These are phyloP conservation scores for Prosopis cineraria DNA, from an alignment of 306 rosid genomes.

Conservation along the genomic window DNA sequence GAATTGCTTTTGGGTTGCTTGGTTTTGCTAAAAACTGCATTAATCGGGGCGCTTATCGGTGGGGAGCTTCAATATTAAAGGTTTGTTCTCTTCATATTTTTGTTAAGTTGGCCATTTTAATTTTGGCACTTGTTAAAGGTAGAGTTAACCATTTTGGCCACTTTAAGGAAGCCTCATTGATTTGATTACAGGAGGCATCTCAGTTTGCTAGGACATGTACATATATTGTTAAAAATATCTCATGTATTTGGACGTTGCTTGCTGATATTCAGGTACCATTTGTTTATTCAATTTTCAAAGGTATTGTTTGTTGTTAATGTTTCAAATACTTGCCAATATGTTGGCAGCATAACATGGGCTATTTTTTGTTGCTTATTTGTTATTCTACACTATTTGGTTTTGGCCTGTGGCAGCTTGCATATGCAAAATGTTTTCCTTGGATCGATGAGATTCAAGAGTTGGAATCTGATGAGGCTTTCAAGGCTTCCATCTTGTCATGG, in stretches of 20 bases:
- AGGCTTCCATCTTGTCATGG: conserved; percentile 77
- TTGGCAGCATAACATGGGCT: conserved; percentile 18
- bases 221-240: conserved; percentile 58
- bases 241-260: conserved; percentile 81
- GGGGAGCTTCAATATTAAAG: conserved; percentile 84
- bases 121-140: conserved; percentile 17
- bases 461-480: conserved; percentile 59
- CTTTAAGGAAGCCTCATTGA: conserved; percentile 24
- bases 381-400: conserved; percentile 33
- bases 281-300: conserved; percentile 12
- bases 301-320: conserved; percentile 22
- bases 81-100: conserved; percentile 45
- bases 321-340: conserved; percentile 5
- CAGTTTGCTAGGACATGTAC: conserved; percentile 61
- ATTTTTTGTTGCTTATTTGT: conserved; percentile 21
- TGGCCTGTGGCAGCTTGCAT: conserved; percentile 61
- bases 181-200: conserved; percentile 79
- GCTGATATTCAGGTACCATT: conserved; percentile 86
- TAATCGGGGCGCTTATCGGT: conserved; percentile 72
- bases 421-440: conserved; percentile 93
- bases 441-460: conserved; percentile 58
- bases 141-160: conserved; percentile 28
- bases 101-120: neutral
- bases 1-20: conserved; percentile 88
- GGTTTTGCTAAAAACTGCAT: conserved; percentile 77